These are phyloP conservation scores for Mycena pura DNA, from an alignment of 768 basidiomycete genomes.

Conservation along the genomic window DNA sequence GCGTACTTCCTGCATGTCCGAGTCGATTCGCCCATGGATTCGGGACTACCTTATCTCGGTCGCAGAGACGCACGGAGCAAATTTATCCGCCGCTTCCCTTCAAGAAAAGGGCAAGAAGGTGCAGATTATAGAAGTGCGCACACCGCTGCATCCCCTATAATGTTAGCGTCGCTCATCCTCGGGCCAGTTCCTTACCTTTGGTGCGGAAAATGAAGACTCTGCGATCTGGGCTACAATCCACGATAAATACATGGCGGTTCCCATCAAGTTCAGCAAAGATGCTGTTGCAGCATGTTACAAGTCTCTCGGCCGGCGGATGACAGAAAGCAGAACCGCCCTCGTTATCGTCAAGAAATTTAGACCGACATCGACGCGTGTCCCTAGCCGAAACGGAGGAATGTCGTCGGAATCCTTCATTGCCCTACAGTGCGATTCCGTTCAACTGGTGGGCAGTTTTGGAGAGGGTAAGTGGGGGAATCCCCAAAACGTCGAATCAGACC, in stretches of 20 bases:
- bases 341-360: slow-evolving; percentile 57
- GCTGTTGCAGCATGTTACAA: slow-evolving; percentile 53
- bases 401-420: slow-evolving; percentile 49
- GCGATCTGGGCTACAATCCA: slow-evolving; percentile 68
- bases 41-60: slow-evolving; percentile 53
- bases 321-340: slow-evolving; percentile 53
- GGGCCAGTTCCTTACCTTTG: slow-evolving; percentile 3
- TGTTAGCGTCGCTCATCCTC: not conserved
- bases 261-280: slow-evolving; percentile 60
- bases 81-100: slow-evolving; percentile 43
- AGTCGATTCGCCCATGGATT: slow-evolving; percentile 59
- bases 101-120: slow-evolving; percentile 54
- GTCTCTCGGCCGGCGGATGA: slow-evolving; percentile 47
- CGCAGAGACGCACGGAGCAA: slow-evolving; percentile 59
- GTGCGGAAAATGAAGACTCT: slow-evolving; percentile 26
- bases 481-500: slow-evolving; percentile 48
- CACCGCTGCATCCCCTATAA: not conserved
- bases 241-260: slow-evolving; percentile 58
- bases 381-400: slow-evolving; percentile 48
- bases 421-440: slow-evolving; percentile 58
- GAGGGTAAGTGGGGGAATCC: slow-evolving; percentile 62
- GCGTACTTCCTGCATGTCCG: no score
- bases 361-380: slow-evolving; percentile 59
- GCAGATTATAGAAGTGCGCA: slow-evolving; percentile 62
- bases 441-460: slow-evolving; percentile 48